Evolutionary conservation across 192 early-diverging fungal species (phyloP).

Genomic region (Dissophora ornata): DNA sequence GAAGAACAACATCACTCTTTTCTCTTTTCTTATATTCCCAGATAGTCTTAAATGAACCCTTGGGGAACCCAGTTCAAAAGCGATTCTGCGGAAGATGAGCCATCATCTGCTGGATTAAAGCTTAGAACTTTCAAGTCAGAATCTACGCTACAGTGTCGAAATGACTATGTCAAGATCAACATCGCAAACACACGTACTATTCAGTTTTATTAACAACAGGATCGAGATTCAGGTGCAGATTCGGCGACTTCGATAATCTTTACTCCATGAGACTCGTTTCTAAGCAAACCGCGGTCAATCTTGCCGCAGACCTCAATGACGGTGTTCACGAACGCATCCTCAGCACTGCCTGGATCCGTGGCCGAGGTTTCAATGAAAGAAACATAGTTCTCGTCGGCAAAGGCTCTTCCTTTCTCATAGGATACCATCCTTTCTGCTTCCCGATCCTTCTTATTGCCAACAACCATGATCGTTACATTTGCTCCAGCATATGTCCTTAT

Average conservation of each 20-base stretch:
- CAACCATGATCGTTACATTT: constrained; percentile 97
- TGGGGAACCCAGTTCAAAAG: too few relatives aligned
- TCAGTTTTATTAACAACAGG: too few relatives aligned
- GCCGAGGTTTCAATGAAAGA: constrained; percentile 98
- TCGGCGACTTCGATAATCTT: neutral
- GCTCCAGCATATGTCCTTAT: constrained; percentile 97
- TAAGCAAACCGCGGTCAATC: constrained; percentile 76
- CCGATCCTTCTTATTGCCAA: constrained; percentile 99
- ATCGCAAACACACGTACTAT: too few relatives aligned
- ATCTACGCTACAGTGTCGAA: too few relatives aligned
- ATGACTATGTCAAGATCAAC: too few relatives aligned
- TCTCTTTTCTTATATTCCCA: too few relatives aligned
- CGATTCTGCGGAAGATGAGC: too few relatives aligned
- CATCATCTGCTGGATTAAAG: too few relatives aligned
- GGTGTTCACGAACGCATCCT: constrained; percentile 99
- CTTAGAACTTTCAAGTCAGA: too few relatives aligned
- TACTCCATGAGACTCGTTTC: neutral
- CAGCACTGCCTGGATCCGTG: constrained; percentile 97
- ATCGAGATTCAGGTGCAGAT: too few relatives aligned
- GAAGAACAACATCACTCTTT: too few relatives aligned
- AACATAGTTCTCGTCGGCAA: constrained; percentile 86
- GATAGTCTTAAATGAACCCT: too few relatives aligned
- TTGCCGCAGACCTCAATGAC: constrained; percentile 94
- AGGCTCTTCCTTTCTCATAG: constrained; percentile 71
- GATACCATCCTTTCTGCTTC: constrained; percentile 87